Conservation (phyloP, 2,329 filamentous ascomycete genomes). For the Dactylellina sp. region DNA sequence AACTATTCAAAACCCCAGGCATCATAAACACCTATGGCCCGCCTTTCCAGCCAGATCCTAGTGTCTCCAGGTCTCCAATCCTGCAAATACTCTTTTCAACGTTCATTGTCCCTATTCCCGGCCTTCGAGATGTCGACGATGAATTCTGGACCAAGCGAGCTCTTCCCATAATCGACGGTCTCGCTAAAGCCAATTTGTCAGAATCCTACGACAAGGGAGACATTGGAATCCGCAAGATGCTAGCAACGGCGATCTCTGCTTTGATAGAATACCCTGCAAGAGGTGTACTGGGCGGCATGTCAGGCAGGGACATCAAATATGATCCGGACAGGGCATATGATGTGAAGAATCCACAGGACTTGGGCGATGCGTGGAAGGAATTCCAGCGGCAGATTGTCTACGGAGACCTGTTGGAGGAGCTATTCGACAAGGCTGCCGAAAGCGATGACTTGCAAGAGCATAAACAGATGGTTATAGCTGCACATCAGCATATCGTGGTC, state of each 20-base stretch:
- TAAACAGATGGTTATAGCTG: conserved; percentile 72
- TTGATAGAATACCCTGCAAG: conserved; percentile 77
- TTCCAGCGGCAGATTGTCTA: conserved; percentile 76
- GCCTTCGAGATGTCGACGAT: conserved; percentile 72
- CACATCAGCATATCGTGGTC: conserved; percentile 76
- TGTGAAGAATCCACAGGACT: conserved; percentile 62
- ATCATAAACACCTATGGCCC: conserved; percentile 76
- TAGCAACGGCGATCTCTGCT: conserved; percentile 77
- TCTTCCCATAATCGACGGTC: conserved; percentile 71
- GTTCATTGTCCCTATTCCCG: conserved; percentile 75
- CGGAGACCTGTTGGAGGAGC: conserved; percentile 73
- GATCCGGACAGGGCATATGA: conserved; percentile 70
- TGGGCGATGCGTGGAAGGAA: conserved; percentile 75
- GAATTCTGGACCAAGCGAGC: conserved; percentile 76
- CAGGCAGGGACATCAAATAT: conserved; percentile 66
- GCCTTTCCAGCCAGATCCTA: conserved; percentile 69
- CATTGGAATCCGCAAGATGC: conserved; percentile 78
- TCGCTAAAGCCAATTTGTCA: conserved; percentile 77
- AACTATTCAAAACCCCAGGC: conserved; percentile 75
- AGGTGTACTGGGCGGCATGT: conserved; percentile 74
- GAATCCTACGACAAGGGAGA: conserved; percentile 85
- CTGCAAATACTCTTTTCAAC: conserved; percentile 76
- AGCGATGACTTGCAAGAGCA: conserved; percentile 75
- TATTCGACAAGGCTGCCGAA: conserved; percentile 72
- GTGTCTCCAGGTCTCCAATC: conserved; percentile 72